Conservation (phyloP, 192 early-diverging fungal genomes). For the Entophlyctis luteolus region DNA sequence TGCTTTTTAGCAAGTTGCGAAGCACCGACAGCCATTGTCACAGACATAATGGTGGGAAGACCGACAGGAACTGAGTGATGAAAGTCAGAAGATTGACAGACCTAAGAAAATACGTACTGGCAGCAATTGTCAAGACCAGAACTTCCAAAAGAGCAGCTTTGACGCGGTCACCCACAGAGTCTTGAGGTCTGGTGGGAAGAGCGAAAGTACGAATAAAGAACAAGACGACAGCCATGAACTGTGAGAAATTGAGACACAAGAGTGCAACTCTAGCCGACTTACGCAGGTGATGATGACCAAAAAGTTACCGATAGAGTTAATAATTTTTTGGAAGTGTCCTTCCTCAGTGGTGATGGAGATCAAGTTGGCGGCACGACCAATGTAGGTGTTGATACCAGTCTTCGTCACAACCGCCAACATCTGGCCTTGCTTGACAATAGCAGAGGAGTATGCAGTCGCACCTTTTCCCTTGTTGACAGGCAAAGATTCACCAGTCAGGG, state of each 20-base stretch:
- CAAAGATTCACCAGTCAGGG: slow-evolving; percentile 90
- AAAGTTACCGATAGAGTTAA: slow-evolving; percentile 90
- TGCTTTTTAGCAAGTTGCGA: slow-evolving; percentile 79
- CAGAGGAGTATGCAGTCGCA: slow-evolving; percentile 83
- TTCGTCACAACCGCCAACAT: slow-evolving; percentile 88
- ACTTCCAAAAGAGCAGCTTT: slow-evolving; percentile 55
- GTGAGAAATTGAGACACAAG: background rate
- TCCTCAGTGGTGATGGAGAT: slow-evolving; percentile 87
- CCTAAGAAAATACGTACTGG: too few relatives aligned
- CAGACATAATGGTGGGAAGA: slow-evolving; percentile 87
- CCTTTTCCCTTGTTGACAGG: slow-evolving; percentile 81
- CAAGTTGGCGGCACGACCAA: slow-evolving; percentile 89
- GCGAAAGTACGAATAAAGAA: slow-evolving; percentile 2
- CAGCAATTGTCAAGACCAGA: slow-evolving; percentile 88
- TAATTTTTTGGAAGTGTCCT: slow-evolving; percentile 96
- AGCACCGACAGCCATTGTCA: slow-evolving; percentile 93
- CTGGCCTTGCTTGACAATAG: slow-evolving; percentile 92
- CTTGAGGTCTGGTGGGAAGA: background rate
- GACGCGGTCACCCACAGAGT: background rate
- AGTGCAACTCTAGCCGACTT: slow-evolving; percentile 21
- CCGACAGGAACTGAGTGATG: slow-evolving; percentile 92
- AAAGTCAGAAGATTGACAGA: too few relatives aligned
- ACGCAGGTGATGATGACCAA: slow-evolving; percentile 70
- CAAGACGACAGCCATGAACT: background rate
- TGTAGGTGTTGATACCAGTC: slow-evolving; percentile 91